These are phyloP conservation scores for Penicillium atrosanguineum DNA, from an alignment of 495 filamentous ascomycete genomes.

Conservation along the genomic window DNA sequence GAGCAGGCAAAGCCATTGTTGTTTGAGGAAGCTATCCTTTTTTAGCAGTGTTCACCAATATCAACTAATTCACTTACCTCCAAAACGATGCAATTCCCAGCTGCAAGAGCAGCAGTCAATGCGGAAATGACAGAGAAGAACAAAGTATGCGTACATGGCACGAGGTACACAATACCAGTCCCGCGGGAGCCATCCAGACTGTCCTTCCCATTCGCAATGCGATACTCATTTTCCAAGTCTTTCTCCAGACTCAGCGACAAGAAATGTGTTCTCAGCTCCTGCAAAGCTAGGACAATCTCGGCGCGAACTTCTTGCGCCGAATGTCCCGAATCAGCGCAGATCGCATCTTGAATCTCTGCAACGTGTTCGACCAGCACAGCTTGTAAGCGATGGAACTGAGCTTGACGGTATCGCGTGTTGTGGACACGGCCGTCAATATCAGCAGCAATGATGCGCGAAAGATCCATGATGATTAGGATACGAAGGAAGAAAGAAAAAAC, in stretches of 20 bases:
- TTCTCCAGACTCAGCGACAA: slow-evolving; percentile 32
- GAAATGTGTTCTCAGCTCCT: slow-evolving; percentile 45
- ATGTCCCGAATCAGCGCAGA: slow-evolving; percentile 36
- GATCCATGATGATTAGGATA: slow-evolving; percentile 24
- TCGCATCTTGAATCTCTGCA: slow-evolving; percentile 35
- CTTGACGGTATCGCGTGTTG: slow-evolving; percentile 46
- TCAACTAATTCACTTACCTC: slow-evolving; percentile 33
- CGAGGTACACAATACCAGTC: slow-evolving; percentile 51
- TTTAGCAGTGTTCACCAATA: neutral
- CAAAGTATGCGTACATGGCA: slow-evolving; percentile 44
- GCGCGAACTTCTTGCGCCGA: slow-evolving; percentile 37
- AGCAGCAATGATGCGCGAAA: slow-evolving; percentile 38
- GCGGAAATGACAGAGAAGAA: slow-evolving; percentile 49
- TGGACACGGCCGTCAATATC: slow-evolving; percentile 47
- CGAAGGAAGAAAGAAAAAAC: neutral
- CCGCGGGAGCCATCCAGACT: slow-evolving; percentile 23
- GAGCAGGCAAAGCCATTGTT: slow-evolving; percentile 24
- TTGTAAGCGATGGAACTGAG: slow-evolving; percentile 45
- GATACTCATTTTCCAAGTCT: slow-evolving; percentile 47
- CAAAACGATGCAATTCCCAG: slow-evolving; percentile 52
- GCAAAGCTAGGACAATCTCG: slow-evolving; percentile 41
- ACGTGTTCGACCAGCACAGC: slow-evolving; percentile 29
- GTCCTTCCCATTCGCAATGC: slow-evolving; percentile 43
- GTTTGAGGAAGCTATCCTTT: slow-evolving; percentile 36
- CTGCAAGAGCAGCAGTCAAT: slow-evolving; percentile 47